Evolutionary conservation across 306 rosid genomes (phyloP).

Genomic region (Begonia peltatifolia): DNA sequence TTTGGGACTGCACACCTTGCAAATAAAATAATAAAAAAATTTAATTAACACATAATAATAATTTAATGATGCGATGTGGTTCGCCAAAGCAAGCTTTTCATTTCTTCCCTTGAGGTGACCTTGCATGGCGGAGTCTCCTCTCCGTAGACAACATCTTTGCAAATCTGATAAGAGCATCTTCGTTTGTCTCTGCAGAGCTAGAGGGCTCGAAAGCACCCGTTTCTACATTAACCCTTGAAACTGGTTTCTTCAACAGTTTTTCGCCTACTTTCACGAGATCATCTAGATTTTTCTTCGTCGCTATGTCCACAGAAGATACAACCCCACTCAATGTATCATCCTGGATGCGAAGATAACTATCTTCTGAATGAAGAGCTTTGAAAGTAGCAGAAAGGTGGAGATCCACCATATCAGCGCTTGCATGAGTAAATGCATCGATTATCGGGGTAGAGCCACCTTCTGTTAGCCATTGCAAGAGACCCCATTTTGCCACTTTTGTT

Average conservation of each 20-base stretch:
- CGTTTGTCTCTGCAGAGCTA: constrained; percentile 20
- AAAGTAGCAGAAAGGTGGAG: constrained; percentile 23
- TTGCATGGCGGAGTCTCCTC: constrained; percentile 21
- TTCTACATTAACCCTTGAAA: constrained; percentile 38
- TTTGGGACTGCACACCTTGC: no score
- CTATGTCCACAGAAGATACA: constrained; percentile 32
- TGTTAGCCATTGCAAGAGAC: constrained; percentile 22
- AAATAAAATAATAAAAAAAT: no score
- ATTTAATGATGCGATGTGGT: no score
- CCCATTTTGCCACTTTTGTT: constrained; percentile 24
- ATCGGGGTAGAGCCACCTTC: constrained; percentile 19
- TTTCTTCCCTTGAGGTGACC: constrained; percentile 10
- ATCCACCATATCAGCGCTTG: constrained; percentile 33
- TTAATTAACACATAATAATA: no score
- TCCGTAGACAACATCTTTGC: constrained; percentile 37
- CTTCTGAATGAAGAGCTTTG: constrained; percentile 17
- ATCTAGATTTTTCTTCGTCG: constrained; percentile 35
- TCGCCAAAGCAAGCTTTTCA: no score
- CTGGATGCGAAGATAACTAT: constrained; percentile 30
- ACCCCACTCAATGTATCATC: constrained; percentile 35
- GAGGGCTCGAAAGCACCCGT: constrained; percentile 20
- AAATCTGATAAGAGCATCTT: constrained; percentile 41
- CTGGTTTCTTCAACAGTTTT: constrained; percentile 29
- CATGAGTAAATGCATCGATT: constrained; percentile 21
- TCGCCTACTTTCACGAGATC: constrained; percentile 37